These are phyloP conservation scores for Stemphylium vesicarium DNA, from an alignment of 2,329 filamentous ascomycete genomes.

Conservation along the genomic window DNA sequence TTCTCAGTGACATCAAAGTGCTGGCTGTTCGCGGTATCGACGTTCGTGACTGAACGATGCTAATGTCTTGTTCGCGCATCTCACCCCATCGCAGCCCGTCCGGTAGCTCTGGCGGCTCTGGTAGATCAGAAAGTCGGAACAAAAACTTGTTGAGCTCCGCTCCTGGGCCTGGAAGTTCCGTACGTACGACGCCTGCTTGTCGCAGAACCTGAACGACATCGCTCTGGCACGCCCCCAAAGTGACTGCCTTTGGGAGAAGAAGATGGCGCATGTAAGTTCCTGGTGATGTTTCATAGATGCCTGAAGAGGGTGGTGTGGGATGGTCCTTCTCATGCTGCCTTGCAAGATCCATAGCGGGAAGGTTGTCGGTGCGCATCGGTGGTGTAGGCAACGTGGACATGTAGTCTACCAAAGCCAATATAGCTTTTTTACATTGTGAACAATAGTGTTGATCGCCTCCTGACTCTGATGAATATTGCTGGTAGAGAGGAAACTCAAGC, in stretches of 20 bases:
- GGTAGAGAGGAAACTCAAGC: constrained; percentile 36
- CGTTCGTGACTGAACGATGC: constrained; percentile 57
- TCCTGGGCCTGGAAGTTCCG: constrained; percentile 39
- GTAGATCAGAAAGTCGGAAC: constrained; percentile 58
- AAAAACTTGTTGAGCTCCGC: constrained; percentile 62
- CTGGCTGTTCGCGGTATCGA: constrained; percentile 61
- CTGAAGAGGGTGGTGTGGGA: constrained; percentile 28
- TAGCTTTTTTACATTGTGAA: constrained; percentile 36
- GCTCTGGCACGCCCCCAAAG: constrained; percentile 54
- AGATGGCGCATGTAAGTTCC: constrained; percentile 43
- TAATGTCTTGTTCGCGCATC: constrained; percentile 61
- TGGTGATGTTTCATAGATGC: constrained; percentile 23
- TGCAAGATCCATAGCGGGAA: constrained; percentile 32
- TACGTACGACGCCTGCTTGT: constrained; percentile 30
- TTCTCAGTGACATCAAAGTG: constrained; percentile 51
- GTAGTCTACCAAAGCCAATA: constrained; percentile 36
- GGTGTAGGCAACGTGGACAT: constrained; percentile 37
- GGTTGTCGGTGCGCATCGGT: constrained; percentile 35
- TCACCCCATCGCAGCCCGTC: constrained; percentile 63
- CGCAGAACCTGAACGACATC: constrained; percentile 30
- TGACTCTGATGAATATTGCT: constrained; percentile 2
- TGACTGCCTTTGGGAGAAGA: constrained; percentile 47
- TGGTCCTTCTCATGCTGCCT: constrained; percentile 36
- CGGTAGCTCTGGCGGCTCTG: constrained; percentile 49
- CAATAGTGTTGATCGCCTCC: constrained; percentile 23